These are phyloP conservation scores for Parmelia sp. DNA, from an alignment of 495 filamentous ascomycete species.

Conservation along the genomic window DNA sequence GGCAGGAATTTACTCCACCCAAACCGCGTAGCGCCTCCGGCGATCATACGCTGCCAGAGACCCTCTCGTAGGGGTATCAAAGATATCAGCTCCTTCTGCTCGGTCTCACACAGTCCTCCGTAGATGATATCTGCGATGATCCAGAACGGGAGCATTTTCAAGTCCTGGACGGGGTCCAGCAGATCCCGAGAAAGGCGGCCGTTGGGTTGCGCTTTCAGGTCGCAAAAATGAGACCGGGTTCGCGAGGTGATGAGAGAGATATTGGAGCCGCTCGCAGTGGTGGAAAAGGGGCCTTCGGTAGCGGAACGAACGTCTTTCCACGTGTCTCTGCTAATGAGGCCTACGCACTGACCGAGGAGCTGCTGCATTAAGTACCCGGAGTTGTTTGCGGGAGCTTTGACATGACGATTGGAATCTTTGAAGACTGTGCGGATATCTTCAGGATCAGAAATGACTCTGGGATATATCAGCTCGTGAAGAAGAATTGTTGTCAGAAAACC, in stretches of 20 bases:
- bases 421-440: slow-evolving; percentile 29
- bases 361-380: slow-evolving; percentile 33
- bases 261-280: no score
- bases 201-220: neutral
- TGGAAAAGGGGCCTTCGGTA: slow-evolving; percentile 15
- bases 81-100: no score
- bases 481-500: neutral
- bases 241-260: no score
- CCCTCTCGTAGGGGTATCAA: no score
- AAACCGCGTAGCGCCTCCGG: no score
- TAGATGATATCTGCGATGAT: slow-evolving; percentile 35
- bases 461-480: no score
- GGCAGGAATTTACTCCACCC: no score
- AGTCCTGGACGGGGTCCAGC: slow-evolving; percentile 32
- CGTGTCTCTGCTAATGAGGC: slow-evolving; percentile 30
- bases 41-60: no score
- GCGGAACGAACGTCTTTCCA: slow-evolving; percentile 21
- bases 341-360: slow-evolving; percentile 37
- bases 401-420: slow-evolving; percentile 33
- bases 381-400: slow-evolving; percentile 31
- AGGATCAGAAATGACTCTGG: slow-evolving; percentile 27
- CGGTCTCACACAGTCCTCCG: slow-evolving; percentile 28
- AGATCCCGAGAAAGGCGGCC: slow-evolving; percentile 5
- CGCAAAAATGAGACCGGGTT: no score
- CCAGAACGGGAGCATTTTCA: slow-evolving; percentile 35